Evolutionary conservation across 1,284 basidiomycete species (phyloP).

Genomic region (Ustilago curta): DNA sequence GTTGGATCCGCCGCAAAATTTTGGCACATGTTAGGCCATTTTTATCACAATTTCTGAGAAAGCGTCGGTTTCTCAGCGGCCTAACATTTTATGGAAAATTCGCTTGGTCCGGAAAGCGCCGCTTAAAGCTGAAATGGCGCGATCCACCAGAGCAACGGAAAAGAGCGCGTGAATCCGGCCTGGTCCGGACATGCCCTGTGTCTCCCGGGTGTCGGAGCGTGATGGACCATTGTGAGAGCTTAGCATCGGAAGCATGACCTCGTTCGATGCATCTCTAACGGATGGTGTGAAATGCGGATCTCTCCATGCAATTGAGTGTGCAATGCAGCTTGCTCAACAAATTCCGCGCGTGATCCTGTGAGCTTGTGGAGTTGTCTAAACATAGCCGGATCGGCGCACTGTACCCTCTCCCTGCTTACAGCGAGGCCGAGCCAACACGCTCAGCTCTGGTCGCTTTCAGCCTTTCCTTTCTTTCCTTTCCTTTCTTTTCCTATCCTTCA

Average conservation of each 20-base stretch:
- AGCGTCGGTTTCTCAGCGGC: too few relatives aligned
- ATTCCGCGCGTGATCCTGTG: constrained; percentile 3
- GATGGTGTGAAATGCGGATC: constrained; percentile 17
- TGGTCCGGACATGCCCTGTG: constrained; percentile 15
- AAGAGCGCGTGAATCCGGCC: constrained; percentile 47
- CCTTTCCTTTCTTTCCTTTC: constrained; percentile 21
- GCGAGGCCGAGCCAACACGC: not conserved
- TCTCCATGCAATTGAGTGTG: constrained; percentile 8
- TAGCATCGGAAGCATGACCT: constrained; percentile 11
- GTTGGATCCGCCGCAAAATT: constrained; percentile 3
- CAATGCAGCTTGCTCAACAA: not conserved
- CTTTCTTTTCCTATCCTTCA: constrained; percentile 25
- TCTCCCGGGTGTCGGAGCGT: not conserved
- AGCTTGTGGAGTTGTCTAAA: constrained; percentile 9
- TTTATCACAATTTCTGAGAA: too few relatives aligned
- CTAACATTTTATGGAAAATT: too few relatives aligned
- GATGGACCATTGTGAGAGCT: not conserved
- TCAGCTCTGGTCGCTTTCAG: not conserved
- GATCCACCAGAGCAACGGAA: constrained; percentile 6
- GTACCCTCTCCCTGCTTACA: not conserved
- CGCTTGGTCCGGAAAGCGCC: constrained; percentile 28
- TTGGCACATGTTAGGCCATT: not conserved
- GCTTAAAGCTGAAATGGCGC: constrained; percentile 12
- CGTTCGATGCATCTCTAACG: too few relatives aligned
- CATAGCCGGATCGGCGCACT: constrained; percentile 11